A percentile compares a stretch with the other conserved stretches of the same genome.
phyloP scores from a whole-genome alignment of 2,329 filamentous ascomycete genomes.

The Penicillium sp. region DNA sequence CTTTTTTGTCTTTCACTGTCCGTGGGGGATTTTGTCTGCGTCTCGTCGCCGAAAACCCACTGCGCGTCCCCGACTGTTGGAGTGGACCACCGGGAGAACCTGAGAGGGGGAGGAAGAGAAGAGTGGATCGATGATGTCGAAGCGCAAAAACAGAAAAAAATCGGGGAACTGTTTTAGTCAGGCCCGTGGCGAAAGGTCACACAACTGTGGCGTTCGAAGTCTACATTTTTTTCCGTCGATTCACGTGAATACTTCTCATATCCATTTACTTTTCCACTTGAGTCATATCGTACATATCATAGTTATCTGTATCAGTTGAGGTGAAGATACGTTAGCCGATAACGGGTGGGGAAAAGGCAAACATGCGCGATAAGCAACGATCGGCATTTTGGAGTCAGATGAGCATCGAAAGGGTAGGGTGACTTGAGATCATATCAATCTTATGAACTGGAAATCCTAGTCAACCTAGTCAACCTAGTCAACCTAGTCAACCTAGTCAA shows the following conservation, averaged over 20 bases:
- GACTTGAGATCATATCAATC: no score
- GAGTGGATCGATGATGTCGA: slow-evolving; percentile 6
- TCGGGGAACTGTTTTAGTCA: neutral
- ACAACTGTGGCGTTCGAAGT: neutral
- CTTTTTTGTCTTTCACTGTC: neutral
- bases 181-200: neutral
- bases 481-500: no score
- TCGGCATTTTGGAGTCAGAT: neutral
- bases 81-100: neutral
- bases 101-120: neutral
- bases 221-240: neutral
- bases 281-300: no score
- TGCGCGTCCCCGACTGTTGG: neutral
- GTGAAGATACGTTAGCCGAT: neutral
- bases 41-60: neutral
- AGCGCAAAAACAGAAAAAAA: neutral
- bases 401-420: neutral
- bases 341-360: neutral
- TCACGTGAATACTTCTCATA: neutral
- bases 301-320: neutral
- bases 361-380: neutral
- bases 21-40: neutral
- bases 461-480: no score
- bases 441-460: no score
- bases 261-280: no score